Percentiles rank a stretch among this genome's conserved stretches.
Evolutionary conservation across 1,284 basidiomycete genomes (phyloP).

Genomic region (Moesziomyces parantarcticus): DNA sequence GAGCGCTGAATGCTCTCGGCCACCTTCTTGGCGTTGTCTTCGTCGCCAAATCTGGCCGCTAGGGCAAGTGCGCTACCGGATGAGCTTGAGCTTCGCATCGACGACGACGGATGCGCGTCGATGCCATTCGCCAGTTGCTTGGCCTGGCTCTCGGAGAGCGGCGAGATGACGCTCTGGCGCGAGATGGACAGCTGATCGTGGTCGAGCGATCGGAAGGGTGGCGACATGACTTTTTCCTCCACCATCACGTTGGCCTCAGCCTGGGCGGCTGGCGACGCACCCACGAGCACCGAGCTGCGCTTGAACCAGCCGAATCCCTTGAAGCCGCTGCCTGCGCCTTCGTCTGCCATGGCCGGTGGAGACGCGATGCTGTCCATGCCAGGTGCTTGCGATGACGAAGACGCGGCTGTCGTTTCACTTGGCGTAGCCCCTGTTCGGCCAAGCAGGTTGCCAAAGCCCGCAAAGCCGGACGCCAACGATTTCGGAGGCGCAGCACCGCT

Average conservation of each 20-base stretch:
- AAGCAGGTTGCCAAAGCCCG: slow-evolving; percentile 36
- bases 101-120: not conserved
- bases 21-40: slow-evolving; percentile 15
- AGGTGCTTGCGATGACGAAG: slow-evolving; percentile 1
- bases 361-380: not conserved
- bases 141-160: slow-evolving; percentile 4
- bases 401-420: not conserved
- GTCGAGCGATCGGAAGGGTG: slow-evolving; percentile 52
- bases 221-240: slow-evolving; percentile 44
- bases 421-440: slow-evolving; percentile 12
- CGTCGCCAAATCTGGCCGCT: slow-evolving; percentile 21
- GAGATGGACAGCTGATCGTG: slow-evolving; percentile 48
- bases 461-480: slow-evolving; percentile 35
- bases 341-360: slow-evolving; percentile 9
- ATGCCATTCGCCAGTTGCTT: slow-evolving; percentile 1
- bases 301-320: slow-evolving; percentile 51
- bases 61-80: slow-evolving; percentile 18
- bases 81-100: slow-evolving; percentile 14
- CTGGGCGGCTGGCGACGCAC: slow-evolving; percentile 1
- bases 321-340: slow-evolving; percentile 27
- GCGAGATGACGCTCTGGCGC: slow-evolving; percentile 20
- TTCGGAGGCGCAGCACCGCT: slow-evolving; percentile 6
- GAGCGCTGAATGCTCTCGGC: slow-evolving; percentile 16
- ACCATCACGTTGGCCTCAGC: slow-evolving; percentile 8
- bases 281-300: slow-evolving; percentile 21